Conservation (phyloP, 495 filamentous ascomycete genomes). For the Durotheca rogersii region DNA sequence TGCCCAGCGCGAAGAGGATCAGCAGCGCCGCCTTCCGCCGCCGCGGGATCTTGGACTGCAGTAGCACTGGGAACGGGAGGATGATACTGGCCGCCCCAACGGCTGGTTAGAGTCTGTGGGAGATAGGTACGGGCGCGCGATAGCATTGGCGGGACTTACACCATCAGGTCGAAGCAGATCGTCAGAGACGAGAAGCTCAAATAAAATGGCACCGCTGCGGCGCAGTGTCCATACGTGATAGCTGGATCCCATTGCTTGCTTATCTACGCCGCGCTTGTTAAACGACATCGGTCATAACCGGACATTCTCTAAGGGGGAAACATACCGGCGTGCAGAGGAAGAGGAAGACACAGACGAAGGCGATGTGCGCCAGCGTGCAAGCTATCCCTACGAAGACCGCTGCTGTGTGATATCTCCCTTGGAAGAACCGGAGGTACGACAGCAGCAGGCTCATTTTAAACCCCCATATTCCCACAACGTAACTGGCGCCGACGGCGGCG, state of each 20-base stretch:
- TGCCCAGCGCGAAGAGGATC: conserved; percentile 50
- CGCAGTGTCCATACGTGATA: conserved; percentile 42
- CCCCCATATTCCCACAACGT: conserved; percentile 47
- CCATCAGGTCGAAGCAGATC: conserved; percentile 48
- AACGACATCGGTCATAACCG: too few species aligned
- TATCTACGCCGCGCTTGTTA: conserved; percentile 25
- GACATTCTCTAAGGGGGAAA: too few species aligned
- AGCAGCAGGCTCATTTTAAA: conserved; percentile 55
- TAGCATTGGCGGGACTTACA: conserved; percentile 31
- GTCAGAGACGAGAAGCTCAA: conserved; percentile 43
- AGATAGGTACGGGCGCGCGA: too few species aligned
- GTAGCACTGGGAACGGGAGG: conserved; percentile 52
- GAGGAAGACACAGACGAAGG: conserved; percentile 39
- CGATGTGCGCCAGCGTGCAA: conserved; percentile 34
- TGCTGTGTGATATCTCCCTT: conserved; percentile 38
- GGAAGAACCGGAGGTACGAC: conserved; percentile 53
- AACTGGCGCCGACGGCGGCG: conserved; percentile 21
- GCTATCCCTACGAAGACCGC: conserved; percentile 39
- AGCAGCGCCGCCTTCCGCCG: conserved; percentile 45
- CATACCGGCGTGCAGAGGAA: conserved; percentile 49
- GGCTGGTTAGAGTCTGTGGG: too few species aligned
- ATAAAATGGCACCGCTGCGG: conserved; percentile 47
- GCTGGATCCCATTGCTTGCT: conserved; percentile 48
- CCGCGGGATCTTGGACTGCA: conserved; percentile 41
- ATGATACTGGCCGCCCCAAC: conserved; percentile 41